These are phyloP conservation scores for Laburnicola sp. DNA, from an alignment of 2,329 filamentous ascomycete genomes.

Conservation along the genomic window DNA sequence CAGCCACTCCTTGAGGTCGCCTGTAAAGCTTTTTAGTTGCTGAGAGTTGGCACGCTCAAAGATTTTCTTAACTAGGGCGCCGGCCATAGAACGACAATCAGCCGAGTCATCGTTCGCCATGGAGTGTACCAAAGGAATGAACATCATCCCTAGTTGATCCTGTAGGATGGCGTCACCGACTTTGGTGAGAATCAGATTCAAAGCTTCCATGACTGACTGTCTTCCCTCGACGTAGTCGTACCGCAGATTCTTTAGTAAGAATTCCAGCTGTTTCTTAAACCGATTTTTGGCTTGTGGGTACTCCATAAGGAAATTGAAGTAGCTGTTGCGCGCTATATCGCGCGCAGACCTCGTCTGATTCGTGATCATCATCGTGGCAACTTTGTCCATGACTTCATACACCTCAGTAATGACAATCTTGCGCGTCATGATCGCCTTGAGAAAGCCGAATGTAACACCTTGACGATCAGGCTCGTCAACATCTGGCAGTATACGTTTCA, in stretches of 20 bases:
- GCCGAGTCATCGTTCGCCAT: conserved; percentile 86
- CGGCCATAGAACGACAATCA: conserved; percentile 81
- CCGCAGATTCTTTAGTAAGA: conserved; percentile 86
- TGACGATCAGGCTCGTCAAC: conserved; percentile 91
- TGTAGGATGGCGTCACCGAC: conserved; percentile 75
- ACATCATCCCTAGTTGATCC: conserved; percentile 78
- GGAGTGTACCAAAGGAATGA: conserved; percentile 81
- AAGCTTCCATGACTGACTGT: conserved; percentile 88
- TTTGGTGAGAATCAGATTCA: conserved; percentile 84
- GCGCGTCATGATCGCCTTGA: conserved; percentile 82
- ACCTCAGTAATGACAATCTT: conserved; percentile 84
- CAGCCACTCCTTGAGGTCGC: conserved; percentile 73
- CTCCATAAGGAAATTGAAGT: conserved; percentile 90
- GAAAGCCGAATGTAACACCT: conserved; percentile 91
- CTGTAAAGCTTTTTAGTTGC: conserved; percentile 69
- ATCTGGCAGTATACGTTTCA: conserved; percentile 81
- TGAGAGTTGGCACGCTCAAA: conserved; percentile 78
- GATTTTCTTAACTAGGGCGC: conserved; percentile 75
- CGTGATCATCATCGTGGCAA: conserved; percentile 87
- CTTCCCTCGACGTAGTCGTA: conserved; percentile 88
- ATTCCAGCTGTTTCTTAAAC: conserved; percentile 85
- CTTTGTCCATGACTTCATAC: conserved; percentile 86
- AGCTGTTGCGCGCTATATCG: conserved; percentile 84
- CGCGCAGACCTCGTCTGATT: conserved; percentile 89
- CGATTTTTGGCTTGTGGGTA: conserved; percentile 90